Evolutionary conservation across 139 green algal species (phyloP).

Genomic region (Zygnema circumcarinatum): DNA sequence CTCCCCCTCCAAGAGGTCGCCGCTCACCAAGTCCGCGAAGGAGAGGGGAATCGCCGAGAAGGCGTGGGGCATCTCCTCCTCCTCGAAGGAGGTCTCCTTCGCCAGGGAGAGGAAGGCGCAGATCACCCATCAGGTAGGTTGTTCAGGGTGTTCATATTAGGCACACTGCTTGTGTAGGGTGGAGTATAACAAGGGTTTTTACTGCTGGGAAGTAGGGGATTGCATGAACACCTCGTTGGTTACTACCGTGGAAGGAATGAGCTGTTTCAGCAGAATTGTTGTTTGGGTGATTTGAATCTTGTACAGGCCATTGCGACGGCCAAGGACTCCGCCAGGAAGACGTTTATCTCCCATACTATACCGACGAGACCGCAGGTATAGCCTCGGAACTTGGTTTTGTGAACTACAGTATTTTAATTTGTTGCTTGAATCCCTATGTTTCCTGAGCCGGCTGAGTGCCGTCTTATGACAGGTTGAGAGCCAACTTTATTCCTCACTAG

Average conservation of each 20-base stretch:
- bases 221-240: background rate
- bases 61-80: background rate
- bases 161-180: no score
- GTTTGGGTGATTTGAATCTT: no score
- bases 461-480: no score
- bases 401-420: background rate
- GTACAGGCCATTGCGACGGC: slow-evolving; percentile 3
- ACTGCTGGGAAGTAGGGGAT: background rate
- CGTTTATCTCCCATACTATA: slow-evolving; percentile 8
- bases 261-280: background rate
- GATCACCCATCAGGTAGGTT: background rate
- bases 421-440: background rate
- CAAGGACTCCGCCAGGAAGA: background rate
- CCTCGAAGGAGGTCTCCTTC: background rate
- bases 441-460: no score
- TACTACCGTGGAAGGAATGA: background rate
- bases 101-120: background rate
- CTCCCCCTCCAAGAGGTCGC: background rate
- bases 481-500: no score
- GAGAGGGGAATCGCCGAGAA: background rate
- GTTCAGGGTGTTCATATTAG: no score
- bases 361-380: slow-evolving; percentile 9
- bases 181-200: background rate
- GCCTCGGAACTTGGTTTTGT: background rate
- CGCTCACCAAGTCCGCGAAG: background rate